Base-by-base conservation (phyloP, 176 grass and related monocot genomes). In the Avena insularis region DNA sequence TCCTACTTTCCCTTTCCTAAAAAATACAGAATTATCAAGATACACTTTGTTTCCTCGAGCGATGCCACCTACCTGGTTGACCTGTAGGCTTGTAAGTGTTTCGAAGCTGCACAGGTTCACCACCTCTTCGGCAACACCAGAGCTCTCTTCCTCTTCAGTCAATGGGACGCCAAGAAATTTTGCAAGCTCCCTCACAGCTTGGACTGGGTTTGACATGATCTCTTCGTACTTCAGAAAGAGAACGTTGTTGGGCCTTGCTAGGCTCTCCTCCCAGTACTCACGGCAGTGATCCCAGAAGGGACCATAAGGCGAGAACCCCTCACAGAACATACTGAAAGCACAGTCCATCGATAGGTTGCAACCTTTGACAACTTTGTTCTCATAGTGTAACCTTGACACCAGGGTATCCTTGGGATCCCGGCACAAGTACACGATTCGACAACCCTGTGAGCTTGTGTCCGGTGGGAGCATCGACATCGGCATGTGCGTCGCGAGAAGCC, bases 221-320 rank as follows among this genome's bases (percentile, higher is more conserved):
- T 83, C 51, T 7, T 83, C 68, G 27, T 73, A 83, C 53, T 83
- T 83, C 1, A 73, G 3, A 2, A 83, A 73, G 16, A 83, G n/a
- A 17, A 60, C 35, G 0, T 60, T 10, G 9, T 59, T 20, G 4
- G 81, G 81, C 2, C 35, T 83, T 0, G n/a, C 20, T 0, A 71
- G 12, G 12, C 67, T 72, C 14, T 57, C 35, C 36, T 73, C 73
- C 82, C 53, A 83, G n/a, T 83, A 83, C 67, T 73, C 68, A 3
- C 57, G 81, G 20, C 20, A 57, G 66, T 71, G 81, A 72, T 73
- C 64, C 67, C 20, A 83, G 5, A 83, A 45, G 6, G 81, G 81
- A 2, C 81, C 81, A 46, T 19, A 47, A 5, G 51, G 67, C 3
- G 66, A 83, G 51, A 83, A 27, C 4, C 81, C 51, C 12, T 73